Conservation (phyloP, 345 rosid genomes). For the Brassica carinata region DNA sequence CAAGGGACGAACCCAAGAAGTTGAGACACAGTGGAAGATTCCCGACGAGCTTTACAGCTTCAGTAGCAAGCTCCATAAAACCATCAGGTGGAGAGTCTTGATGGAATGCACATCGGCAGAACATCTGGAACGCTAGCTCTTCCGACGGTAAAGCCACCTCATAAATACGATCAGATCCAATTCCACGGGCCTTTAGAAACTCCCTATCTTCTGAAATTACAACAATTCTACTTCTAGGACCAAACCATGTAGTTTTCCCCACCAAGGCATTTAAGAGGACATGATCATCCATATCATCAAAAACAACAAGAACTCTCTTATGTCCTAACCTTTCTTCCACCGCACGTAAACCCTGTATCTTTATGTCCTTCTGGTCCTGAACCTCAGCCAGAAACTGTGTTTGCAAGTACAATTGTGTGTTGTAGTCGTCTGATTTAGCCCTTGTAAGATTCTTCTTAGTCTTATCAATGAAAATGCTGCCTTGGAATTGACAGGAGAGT, state of each 20-base stretch:
- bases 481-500: not conserved
- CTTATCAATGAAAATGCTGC: not conserved
- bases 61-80: not conserved
- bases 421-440: not conserved
- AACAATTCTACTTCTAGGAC: not conserved
- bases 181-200: not conserved
- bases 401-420: not conserved
- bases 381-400: not conserved
- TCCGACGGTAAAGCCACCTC: not conserved
- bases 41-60: not conserved
- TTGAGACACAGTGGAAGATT: not conserved
- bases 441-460: not conserved
- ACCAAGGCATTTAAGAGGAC: not conserved
- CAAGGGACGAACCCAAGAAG: not conserved
- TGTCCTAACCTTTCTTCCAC: not conserved
- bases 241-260: not conserved
- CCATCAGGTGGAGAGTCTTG: slow-evolving; percentile 17
- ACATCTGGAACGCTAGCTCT: not conserved
- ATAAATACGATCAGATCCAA: not conserved
- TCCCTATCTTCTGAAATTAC: not conserved
- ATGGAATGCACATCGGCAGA: not conserved
- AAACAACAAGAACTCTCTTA: slow-evolving; percentile 1
- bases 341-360: not conserved
- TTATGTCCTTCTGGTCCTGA: not conserved
- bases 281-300: slow-evolving; percentile 11